Percentiles rank a stretch among this genome's conserved stretches.
phyloP scores from a whole-genome alignment of 371 early-diverging fungal genomes.

The Mortierella sp. region DNA sequence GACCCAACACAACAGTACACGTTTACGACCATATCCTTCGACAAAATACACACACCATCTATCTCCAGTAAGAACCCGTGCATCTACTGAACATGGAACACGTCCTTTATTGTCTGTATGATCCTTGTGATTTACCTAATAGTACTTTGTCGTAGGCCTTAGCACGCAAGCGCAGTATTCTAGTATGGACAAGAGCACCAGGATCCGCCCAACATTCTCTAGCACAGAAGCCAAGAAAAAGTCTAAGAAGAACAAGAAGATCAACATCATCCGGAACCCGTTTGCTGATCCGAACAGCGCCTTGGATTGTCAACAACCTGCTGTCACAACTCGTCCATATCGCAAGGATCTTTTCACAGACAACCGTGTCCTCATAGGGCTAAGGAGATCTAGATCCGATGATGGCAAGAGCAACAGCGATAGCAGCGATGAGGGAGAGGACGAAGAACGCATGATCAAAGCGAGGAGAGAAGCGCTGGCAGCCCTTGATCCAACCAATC shows the following conservation, averaged over 20 bases:
- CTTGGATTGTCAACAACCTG: not conserved
- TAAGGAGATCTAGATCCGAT: not conserved
- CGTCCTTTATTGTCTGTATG: no score
- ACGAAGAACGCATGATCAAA: conserved; percentile 28
- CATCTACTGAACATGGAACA: no score
- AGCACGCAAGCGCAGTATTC: no score
- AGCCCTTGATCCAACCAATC: conserved; percentile 30
- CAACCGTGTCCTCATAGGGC: not conserved
- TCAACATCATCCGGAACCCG: conserved; percentile 17
- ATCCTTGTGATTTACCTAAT: no score
- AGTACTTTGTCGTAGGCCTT: no score
- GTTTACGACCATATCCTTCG: no score
- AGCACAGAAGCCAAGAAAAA: not conserved
- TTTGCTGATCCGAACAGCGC: conserved; percentile 12
- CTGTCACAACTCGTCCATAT: not conserved
- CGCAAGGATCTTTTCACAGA: conserved; percentile 14
- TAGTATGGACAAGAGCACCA: conserved; percentile 1
- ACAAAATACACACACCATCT: no score
- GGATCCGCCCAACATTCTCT: not conserved
- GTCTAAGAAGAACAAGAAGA: conserved; percentile 16
- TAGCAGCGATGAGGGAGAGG: conserved; percentile 16
- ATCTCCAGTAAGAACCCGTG: no score
- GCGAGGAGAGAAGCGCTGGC: conserved; percentile 29
- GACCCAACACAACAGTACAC: no score
- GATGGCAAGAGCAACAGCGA: not conserved